These are phyloP conservation scores for Amanita muscaria DNA, from an alignment of 768 basidiomycete genomes.

Conservation along the genomic window DNA sequence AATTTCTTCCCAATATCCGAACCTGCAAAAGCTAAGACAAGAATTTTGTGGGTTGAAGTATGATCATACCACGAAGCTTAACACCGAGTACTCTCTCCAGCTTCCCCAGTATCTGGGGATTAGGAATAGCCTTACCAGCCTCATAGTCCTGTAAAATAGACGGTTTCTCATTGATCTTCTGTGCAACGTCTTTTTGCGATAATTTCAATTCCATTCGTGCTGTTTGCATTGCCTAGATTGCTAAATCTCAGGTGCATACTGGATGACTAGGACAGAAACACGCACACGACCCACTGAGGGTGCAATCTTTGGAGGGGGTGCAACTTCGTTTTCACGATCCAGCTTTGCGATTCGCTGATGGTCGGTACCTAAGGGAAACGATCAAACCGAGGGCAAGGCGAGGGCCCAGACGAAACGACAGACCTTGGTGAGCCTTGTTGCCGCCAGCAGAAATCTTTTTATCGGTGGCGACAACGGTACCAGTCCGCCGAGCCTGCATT, in stretches of 20 bases:
- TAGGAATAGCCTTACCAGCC: slow-evolving; percentile 79
- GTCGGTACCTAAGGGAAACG: slow-evolving; percentile 58
- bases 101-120: slow-evolving; percentile 78
- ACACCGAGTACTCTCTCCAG: slow-evolving; percentile 80
- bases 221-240: slow-evolving; percentile 63
- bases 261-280: slow-evolving; percentile 10
- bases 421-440: slow-evolving; percentile 76
- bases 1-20: slow-evolving; percentile 81
- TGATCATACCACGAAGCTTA: slow-evolving; percentile 73
- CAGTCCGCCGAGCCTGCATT: slow-evolving; percentile 61
- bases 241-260: slow-evolving; percentile 1
- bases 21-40: slow-evolving; percentile 32
- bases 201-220: slow-evolving; percentile 71
- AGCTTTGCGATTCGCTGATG: slow-evolving; percentile 92
- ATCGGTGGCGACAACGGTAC: slow-evolving; percentile 74
- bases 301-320: slow-evolving; percentile 77
- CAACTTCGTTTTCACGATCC: slow-evolving; percentile 92
- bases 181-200: slow-evolving; percentile 88
- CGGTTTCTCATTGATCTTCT: slow-evolving; percentile 90
- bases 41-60: no score
- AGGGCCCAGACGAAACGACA: slow-evolving; percentile 12
- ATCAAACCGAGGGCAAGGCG: neutral
- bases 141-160: slow-evolving; percentile 87
- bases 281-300: slow-evolving; percentile 66
- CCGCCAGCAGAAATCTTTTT: slow-evolving; percentile 61